Evolutionary conservation across 768 basidiomycete species (phyloP), one percentile per base, ranked within the genome.

Genomic region (Pisolithus tinctorius): DNA sequence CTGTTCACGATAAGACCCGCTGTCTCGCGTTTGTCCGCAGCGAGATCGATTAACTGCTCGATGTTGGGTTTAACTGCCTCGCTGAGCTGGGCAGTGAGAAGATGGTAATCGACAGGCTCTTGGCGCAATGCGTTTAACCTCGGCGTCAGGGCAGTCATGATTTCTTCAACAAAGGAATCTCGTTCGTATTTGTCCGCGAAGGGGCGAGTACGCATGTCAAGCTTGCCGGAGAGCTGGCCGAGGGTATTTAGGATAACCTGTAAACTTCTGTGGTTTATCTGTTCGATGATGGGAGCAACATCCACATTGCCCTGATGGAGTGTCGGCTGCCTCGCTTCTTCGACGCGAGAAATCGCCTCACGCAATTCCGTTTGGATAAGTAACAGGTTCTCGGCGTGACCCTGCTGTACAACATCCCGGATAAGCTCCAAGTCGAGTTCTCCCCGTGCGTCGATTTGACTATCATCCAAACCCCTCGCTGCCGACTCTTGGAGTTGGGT

Each of bases 11-110:
- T 93, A 39, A 93, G 77, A 6, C 78, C 75, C 4, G 90, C 90
- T 4, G 90, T 93, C 67, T 93, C 90, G 34, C 87, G 79, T 64
- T 93, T 93, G 64, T 93, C 90, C 0, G 87, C 89, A 26, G 90
- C 84, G 45, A 93, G 77, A 62, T 93, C 90, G 55, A 93, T 93
- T 53, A 93, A 81, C 58, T 93, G 88, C 2, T 88, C 81, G 25
- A 93, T 90, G 56, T 91, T 86, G 6, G 90, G 90, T 59, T 92
- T 91, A 61, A 93, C 90, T 0, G 90, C 86, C 65, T 93, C 86
- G 23, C 85, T 77, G 14, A 93, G 79, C 58, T 81, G 81, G 42
- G 72, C 74, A 2, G 90, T 93, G 52, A 93, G 71, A 56, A 77
- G 74, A 34, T 90, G 86, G 59, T 92, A 88, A 61, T 93, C 88